Percentiles rank a stretch among this genome's conserved stretches.
phyloP scores from a whole-genome alignment of 257 asterid species.

The Solanum rostratum region DNA sequence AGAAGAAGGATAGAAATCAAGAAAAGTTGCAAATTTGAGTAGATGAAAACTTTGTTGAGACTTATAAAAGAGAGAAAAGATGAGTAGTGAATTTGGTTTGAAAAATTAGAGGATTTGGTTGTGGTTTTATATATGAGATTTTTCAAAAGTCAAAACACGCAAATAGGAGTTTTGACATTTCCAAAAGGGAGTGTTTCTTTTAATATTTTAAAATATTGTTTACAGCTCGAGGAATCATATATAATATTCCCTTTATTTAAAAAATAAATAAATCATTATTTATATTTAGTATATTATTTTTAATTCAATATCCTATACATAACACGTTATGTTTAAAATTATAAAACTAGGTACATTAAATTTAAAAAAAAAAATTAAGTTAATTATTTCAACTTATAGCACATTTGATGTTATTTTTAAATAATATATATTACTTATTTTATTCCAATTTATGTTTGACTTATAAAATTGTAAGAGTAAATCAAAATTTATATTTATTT shows the following conservation, averaged over 20 bases:
- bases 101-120: not conserved
- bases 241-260: not conserved
- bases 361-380: too few species aligned
- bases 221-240: not conserved
- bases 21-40: not conserved
- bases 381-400: too few species aligned
- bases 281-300: not conserved
- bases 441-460: too few species aligned
- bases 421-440: too few species aligned
- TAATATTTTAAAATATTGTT: not conserved
- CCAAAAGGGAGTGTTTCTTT: not conserved
- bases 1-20: not conserved
- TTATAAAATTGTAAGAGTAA: too few species aligned
- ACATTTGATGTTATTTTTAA: too few species aligned
- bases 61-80: not conserved
- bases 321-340: too few species aligned
- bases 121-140: not conserved
- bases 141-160: constrained; percentile 45
- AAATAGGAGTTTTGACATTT: constrained; percentile 12
- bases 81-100: constrained; percentile 16
- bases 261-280: not conserved
- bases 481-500: too few species aligned
- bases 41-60: not conserved
- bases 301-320: not conserved
- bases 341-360: too few species aligned